A percentile compares a stretch with the other conserved stretches of the same genome.
Evolutionary conservation across 2,329 filamentous ascomycete genomes (phyloP).

Genomic region (Ceratocystiopsis brevicomis): DNA sequence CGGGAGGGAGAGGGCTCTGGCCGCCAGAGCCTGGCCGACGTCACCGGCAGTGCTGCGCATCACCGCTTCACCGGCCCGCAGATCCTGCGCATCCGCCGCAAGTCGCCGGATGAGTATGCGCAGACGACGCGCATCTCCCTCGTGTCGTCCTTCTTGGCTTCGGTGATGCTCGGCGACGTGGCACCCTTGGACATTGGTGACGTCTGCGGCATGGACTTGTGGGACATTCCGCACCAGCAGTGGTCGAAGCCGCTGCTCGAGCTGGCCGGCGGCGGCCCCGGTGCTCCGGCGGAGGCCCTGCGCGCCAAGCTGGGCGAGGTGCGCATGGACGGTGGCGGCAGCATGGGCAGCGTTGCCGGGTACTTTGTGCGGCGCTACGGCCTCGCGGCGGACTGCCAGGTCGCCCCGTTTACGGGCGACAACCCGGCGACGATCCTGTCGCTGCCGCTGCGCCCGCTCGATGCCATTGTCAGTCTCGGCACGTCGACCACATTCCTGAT

Average conservation of each 20-base stretch:
- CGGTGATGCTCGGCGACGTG: constrained; percentile 65
- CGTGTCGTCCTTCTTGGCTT: constrained; percentile 88
- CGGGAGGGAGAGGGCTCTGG: constrained; percentile 10
- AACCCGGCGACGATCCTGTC: constrained; percentile 92
- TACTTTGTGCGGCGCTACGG: constrained; percentile 71
- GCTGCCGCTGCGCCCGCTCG: constrained; percentile 66
- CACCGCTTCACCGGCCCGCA: constrained; percentile 97
- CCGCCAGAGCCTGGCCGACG: constrained; percentile 46
- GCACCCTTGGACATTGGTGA: constrained; percentile 88
- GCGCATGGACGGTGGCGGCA: constrained; percentile 58
- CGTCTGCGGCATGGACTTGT: constrained; percentile 91
- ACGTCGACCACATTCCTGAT: constrained; percentile 96
- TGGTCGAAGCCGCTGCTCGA: constrained; percentile 62
- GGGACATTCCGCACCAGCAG: constrained; percentile 58
- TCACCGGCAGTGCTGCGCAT: constrained; percentile 83
- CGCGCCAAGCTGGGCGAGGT: constrained; percentile 65
- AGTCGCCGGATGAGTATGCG: constrained; percentile 63
- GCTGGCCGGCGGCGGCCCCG: constrained; percentile 47
- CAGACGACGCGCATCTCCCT: constrained; percentile 73
- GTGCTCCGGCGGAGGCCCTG: constrained; percentile 28
- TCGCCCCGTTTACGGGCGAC: constrained; percentile 84
- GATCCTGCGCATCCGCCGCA: constrained; percentile 70
- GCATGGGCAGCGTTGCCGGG: constrained; percentile 52
- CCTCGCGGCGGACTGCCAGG: constrained; percentile 53
- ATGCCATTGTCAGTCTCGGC: constrained; percentile 86